A percentile compares a stretch with the other conserved stretches of the same genome.
phyloP scores from a whole-genome alignment of 768 basidiomycete genomes.

The Daedaleopsis nitida region DNA sequence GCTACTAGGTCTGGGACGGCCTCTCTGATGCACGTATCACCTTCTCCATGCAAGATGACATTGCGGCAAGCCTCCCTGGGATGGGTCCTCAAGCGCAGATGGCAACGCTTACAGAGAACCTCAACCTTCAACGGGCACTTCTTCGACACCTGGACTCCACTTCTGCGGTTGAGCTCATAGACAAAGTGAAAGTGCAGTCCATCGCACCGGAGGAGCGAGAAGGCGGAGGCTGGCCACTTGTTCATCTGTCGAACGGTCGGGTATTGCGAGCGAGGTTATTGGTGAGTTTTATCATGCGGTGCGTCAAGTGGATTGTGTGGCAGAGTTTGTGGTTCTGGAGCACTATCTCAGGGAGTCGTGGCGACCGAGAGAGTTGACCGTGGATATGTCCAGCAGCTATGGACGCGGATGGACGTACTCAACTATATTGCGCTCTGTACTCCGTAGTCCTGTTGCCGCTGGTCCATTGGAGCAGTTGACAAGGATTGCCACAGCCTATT shows the following conservation, averaged over 20 bases:
- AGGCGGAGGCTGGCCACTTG: conserved; percentile 76
- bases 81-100: conserved; percentile 46
- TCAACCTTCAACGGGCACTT: conserved; percentile 88
- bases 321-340: too few relatives aligned
- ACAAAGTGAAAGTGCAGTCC: conserved; percentile 72
- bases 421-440: too few relatives aligned
- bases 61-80: conserved; percentile 44
- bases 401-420: too few relatives aligned
- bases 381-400: too few relatives aligned
- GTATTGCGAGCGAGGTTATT: conserved; percentile 73
- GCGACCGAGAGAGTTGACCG: too few relatives aligned
- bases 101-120: conserved; percentile 88
- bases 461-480: too few relatives aligned
- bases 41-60: conserved; percentile 44
- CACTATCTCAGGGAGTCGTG: too few relatives aligned
- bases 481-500: too few relatives aligned
- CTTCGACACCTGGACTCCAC: conserved; percentile 59
- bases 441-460: too few relatives aligned
- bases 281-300: conserved; percentile 43
- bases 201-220: conserved; percentile 55
- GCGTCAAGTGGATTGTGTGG: not conserved
- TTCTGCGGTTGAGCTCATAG: conserved; percentile 63
- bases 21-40: conserved; percentile 76
- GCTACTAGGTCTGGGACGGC: conserved; percentile 85
- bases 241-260: conserved; percentile 70